Conservation (phyloP, 2,329 filamentous ascomycete species). For the Escovopsis sp. region DNA sequence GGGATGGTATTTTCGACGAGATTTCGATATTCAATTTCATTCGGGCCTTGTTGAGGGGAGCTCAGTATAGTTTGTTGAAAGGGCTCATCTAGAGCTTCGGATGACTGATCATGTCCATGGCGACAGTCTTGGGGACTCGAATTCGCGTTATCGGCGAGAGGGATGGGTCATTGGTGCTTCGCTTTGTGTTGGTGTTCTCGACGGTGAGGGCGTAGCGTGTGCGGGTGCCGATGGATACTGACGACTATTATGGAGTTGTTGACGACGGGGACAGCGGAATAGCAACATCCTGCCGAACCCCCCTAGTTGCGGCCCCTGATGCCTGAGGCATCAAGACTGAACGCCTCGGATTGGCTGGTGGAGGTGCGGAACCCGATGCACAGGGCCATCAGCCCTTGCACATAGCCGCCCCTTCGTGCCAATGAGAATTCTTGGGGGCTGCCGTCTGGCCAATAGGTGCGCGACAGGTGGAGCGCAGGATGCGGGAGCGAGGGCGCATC, state of each 20-base stretch:
- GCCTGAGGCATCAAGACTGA: background rate
- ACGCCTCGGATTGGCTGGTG: background rate
- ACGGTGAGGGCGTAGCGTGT: too few species aligned
- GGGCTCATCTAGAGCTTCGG: slow-evolving; percentile 9
- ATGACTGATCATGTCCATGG: slow-evolving; percentile 8
- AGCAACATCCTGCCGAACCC: slow-evolving; percentile 3
- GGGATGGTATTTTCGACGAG: too few species aligned
- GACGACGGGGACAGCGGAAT: slow-evolving; percentile 4
- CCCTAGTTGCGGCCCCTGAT: background rate
- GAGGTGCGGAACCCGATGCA: background rate
- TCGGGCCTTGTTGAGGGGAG: background rate
- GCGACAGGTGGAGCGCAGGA: background rate
- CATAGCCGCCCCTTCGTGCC: background rate
- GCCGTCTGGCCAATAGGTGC: background rate
- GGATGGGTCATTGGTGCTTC: too few species aligned
- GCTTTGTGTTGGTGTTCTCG: too few species aligned
- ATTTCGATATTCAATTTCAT: background rate
- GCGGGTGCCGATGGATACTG: background rate
- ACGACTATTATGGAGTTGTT: slow-evolving; percentile 8
- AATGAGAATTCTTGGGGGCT: background rate
- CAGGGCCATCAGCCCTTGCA: background rate
- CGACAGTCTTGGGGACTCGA: slow-evolving; percentile 1
- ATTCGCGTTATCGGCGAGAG: too few species aligned
- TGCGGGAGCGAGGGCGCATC: background rate
- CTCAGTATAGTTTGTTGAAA: slow-evolving; percentile 3